Base-by-base conservation (phyloP, 495 filamentous ascomycete genomes). In the Penicillium simplicissimum region DNA sequence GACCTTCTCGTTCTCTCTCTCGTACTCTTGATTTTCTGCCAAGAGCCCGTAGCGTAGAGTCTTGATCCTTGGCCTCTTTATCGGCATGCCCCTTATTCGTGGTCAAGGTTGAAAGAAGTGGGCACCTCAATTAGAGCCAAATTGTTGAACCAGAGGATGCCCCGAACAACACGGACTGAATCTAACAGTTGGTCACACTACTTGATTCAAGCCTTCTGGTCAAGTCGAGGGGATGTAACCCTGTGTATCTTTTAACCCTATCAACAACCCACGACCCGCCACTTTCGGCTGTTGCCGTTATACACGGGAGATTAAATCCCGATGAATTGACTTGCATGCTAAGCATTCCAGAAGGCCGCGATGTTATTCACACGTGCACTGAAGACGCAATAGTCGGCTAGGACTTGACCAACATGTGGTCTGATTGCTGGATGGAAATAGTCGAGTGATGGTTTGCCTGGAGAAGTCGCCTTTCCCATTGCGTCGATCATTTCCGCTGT, bases 331-430 rank as follows among this genome's bases (percentile, higher is more conserved):
- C 8, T 14, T 38, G 7, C 25, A 14, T 23, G 21, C 6, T 47
- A 10, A 57, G n/a, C 8, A 57, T 45, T 34, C 55, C 55, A 57
- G 31, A 45, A 34, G 15, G 14, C 3, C 15, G 33, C 28, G n/a
- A 48, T 47, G 3, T 28, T 15, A 17, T 21, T 28, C 33, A 40
- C 55, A 57, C 55, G 55, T 57, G 55, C 25, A 36, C 15, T 35
- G 34, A 35, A 36, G 51, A 36, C 9, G 21, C 35, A 36, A 21
- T 13, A 0, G 1, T 34, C 31, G 15, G 51, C 36, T 33, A 52
- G 17, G 14, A 9, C 31, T 52, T 36, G 28, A 15, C n/a, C 9
- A n/a, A 36, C 51, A 52, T 35, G 51, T 52, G 51, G 19, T 56
- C 9, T 36, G 4, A 31, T 36, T 35, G 31, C 28, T 52, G 31